These are phyloP conservation scores for Pochonia chlamydosporia DNA, from an alignment of 2,329 filamentous ascomycete genomes.

Conservation along the genomic window DNA sequence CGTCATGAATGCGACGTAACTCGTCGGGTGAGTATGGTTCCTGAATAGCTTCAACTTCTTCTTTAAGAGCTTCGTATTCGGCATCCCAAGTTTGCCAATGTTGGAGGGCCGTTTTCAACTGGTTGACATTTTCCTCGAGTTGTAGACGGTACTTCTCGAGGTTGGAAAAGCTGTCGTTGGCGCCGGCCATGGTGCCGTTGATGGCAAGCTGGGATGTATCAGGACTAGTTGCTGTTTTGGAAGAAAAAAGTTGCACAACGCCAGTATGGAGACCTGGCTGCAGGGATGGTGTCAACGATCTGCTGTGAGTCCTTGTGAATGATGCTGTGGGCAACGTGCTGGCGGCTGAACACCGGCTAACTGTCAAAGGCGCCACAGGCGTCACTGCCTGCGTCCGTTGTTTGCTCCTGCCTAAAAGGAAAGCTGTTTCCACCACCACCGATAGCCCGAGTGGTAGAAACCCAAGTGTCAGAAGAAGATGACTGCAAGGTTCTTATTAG, in stretches of 20 bases:
- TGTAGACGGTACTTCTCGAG: conserved; percentile 70
- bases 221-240: neutral
- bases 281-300: neutral
- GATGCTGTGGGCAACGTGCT: neutral
- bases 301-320: conserved; percentile 3
- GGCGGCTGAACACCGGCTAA: conserved; percentile 22
- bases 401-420: neutral
- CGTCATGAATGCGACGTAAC: conserved; percentile 50
- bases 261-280: neutral
- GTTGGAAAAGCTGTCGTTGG: conserved; percentile 51
- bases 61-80: conserved; percentile 85
- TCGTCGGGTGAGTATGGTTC: conserved; percentile 39
- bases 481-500: too few species aligned
- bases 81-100: conserved; percentile 90
- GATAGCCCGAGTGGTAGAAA: too few species aligned
- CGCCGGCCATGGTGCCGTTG: conserved; percentile 29
- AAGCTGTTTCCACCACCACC: too few species aligned
- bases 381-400: too few species aligned
- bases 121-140: conserved; percentile 65
- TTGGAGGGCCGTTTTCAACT: conserved; percentile 69
- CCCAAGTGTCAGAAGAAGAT: too few species aligned
- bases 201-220: neutral
- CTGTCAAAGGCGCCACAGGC: too few species aligned
- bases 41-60: conserved; percentile 62
- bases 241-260: neutral